phyloP scores from a whole-genome alignment of 345 rosid genomes.

The Lepidium aucheri region DNA sequence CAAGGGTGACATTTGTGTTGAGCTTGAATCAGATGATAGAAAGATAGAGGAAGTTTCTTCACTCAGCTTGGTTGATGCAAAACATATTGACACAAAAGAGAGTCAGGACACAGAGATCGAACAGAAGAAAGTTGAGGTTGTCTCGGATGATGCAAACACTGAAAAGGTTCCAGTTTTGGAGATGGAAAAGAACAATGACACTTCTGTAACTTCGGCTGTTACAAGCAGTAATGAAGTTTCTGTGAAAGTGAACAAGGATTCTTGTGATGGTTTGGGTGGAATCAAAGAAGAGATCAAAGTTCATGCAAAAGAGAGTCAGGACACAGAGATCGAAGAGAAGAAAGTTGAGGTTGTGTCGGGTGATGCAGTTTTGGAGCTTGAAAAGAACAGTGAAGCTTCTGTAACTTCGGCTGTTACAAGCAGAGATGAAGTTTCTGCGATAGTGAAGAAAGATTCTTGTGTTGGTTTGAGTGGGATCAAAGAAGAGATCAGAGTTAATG shows the following conservation, averaged over 20 bases:
- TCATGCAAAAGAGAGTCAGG: background rate
- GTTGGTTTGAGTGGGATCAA: background rate
- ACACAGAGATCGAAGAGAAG: background rate
- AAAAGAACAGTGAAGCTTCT: background rate
- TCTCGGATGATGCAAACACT: background rate
- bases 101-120: background rate
- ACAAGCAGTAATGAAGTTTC: background rate
- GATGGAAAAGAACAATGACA: background rate
- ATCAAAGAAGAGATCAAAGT: background rate
- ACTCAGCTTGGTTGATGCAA: background rate
- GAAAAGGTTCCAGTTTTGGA: background rate
- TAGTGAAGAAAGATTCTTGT: background rate
- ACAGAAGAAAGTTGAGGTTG: background rate
- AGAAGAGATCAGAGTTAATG: background rate
- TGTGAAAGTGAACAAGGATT: background rate
- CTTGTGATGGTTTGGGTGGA: background rate
- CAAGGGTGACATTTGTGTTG: background rate
- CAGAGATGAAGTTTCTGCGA: background rate
- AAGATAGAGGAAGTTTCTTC: background rate
- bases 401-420: background rate
- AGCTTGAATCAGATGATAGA: background rate
- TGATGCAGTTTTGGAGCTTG: background rate
- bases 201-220: background rate
- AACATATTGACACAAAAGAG: background rate
- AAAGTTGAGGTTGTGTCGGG: background rate